phyloP scores from a whole-genome alignment of 1,284 basidiomycete genomes.

The Pseudozyma sp. region DNA sequence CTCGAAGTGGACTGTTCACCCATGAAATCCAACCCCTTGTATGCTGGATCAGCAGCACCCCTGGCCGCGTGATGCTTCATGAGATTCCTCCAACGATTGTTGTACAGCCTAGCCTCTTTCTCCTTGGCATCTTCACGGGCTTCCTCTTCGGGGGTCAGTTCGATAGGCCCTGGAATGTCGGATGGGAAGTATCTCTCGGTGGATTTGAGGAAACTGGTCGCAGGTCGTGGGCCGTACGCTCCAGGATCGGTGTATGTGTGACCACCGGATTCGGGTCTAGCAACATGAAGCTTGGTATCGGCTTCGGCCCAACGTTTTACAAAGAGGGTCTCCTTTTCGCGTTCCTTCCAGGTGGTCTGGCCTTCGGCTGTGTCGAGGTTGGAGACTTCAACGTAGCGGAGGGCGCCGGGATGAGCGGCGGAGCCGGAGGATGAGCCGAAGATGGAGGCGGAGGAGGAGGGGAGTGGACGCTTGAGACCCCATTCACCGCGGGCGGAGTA shows the following conservation, averaged over 20 bases:
- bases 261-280: slow-evolving; percentile 17
- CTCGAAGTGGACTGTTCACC: slow-evolving; percentile 38
- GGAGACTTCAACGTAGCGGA: slow-evolving; percentile 58
- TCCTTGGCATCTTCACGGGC: slow-evolving; percentile 25
- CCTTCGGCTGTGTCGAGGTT: slow-evolving; percentile 56
- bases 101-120: slow-evolving; percentile 30
- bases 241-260: slow-evolving; percentile 26
- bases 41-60: slow-evolving; percentile 40
- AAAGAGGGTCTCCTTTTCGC: slow-evolving; percentile 59
- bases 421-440: slow-evolving; percentile 54
- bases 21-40: slow-evolving; percentile 43
- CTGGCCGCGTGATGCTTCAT: slow-evolving; percentile 44
- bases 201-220: slow-evolving; percentile 37
- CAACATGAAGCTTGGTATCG: slow-evolving; percentile 48
- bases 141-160: slow-evolving; percentile 30
- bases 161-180: slow-evolving; percentile 37
- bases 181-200: slow-evolving; percentile 48
- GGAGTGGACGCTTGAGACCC: slow-evolving; percentile 62
- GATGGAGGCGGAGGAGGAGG: slow-evolving; percentile 48
- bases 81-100: slow-evolving; percentile 36
- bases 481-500: slow-evolving; percentile 62
- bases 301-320: slow-evolving; percentile 58
- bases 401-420: slow-evolving; percentile 39
- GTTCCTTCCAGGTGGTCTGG: slow-evolving; percentile 59
- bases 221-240: slow-evolving; percentile 37